phyloP scores from a whole-genome alignment of 1,139 yeast species.

The Starmera stellimalicola region DNA sequence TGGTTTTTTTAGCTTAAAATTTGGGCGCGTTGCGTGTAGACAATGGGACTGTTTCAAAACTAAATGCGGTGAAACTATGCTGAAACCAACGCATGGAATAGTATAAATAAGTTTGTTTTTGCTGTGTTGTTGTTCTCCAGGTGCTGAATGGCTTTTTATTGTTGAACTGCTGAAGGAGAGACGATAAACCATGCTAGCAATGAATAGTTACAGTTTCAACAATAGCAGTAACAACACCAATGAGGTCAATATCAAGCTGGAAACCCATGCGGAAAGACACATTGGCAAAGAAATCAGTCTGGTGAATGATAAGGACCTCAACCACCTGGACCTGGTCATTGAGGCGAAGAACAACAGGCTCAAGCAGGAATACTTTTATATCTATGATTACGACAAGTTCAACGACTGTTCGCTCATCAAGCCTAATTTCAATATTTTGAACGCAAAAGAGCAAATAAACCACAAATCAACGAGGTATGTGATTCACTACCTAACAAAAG shows the following conservation, averaged over 20 bases:
- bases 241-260: conserved; percentile 11
- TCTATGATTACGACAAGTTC: conserved; percentile 18
- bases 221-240: background rate
- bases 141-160: too few relatives aligned
- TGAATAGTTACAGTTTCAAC: too few relatives aligned
- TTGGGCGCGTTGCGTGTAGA: too few relatives aligned
- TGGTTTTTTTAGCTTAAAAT: too few relatives aligned
- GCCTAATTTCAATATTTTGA: conserved; percentile 20
- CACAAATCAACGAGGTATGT: conserved; percentile 24
- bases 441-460: conserved; percentile 14
- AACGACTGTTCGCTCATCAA: conserved; percentile 17
- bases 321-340: conserved; percentile 17
- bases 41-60: too few relatives aligned
- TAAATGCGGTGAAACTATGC: too few relatives aligned
- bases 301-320: conserved; percentile 14
- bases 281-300: conserved; percentile 19
- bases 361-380: conserved; percentile 18
- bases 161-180: too few relatives aligned
- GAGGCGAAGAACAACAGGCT: conserved; percentile 20
- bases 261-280: conserved; percentile 15
- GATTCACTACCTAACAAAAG: conserved; percentile 22
- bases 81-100: too few relatives aligned
- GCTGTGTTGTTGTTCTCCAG: too few relatives aligned
- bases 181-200: too few relatives aligned
- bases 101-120: too few relatives aligned